phyloP scores from a whole-genome alignment of 1,139 yeast genomes.

The Pichia sp. region DNA sequence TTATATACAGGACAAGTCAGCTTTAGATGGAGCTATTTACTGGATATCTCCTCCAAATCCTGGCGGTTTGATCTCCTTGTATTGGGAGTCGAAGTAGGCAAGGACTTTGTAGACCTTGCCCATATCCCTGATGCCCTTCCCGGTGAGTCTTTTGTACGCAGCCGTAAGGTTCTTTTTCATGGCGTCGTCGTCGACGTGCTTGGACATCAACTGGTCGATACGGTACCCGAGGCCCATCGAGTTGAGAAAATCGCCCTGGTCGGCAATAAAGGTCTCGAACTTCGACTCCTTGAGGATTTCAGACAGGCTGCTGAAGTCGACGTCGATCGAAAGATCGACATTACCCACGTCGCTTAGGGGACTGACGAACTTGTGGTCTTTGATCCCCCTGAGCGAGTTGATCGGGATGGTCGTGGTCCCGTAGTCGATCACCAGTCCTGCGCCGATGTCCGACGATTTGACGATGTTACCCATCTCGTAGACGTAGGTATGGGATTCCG shows the following conservation, averaged over 20 bases:
- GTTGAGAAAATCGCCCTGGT: slow-evolving; percentile 80
- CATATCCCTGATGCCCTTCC: slow-evolving; percentile 61
- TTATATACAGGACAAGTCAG: neutral
- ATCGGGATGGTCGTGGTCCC: slow-evolving; percentile 65
- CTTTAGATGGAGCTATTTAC: neutral
- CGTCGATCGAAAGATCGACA: slow-evolving; percentile 80
- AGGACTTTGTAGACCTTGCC: slow-evolving; percentile 74
- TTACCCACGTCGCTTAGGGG: slow-evolving; percentile 74
- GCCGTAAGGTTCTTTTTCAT: slow-evolving; percentile 46
- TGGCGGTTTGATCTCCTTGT: slow-evolving; percentile 35
- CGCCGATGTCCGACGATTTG: slow-evolving; percentile 42
- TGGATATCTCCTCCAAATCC: slow-evolving; percentile 36
- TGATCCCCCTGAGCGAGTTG: slow-evolving; percentile 69
- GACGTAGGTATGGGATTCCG: slow-evolving; percentile 61
- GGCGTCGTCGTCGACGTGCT: slow-evolving; percentile 30
- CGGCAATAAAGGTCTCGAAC: slow-evolving; percentile 45
- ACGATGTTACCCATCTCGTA: slow-evolving; percentile 43
- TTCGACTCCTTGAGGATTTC: slow-evolving; percentile 21
- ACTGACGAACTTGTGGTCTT: slow-evolving; percentile 68
- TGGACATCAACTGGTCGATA: slow-evolving; percentile 48
- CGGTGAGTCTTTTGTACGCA: slow-evolving; percentile 63
- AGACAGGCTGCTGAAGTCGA: slow-evolving; percentile 48
- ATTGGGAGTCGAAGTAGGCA: slow-evolving; percentile 50
- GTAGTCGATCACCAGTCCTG: slow-evolving; percentile 72
- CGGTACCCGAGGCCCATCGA: slow-evolving; percentile 73